phyloP scores from a whole-genome alignment of 169 alveolate species.

The Ichthyophthirius multifiliis region DNA sequence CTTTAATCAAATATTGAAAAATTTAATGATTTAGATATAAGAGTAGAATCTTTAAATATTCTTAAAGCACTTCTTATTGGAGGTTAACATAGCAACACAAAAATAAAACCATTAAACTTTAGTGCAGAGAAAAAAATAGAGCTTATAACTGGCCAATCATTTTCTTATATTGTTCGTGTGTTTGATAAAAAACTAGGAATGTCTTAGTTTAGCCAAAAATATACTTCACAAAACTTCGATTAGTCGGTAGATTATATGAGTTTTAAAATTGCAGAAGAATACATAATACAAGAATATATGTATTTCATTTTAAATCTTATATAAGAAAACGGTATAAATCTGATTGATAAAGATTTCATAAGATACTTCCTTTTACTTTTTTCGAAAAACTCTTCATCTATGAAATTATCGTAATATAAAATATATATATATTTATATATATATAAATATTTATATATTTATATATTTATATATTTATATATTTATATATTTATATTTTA shows the following conservation, averaged over 20 bases:
- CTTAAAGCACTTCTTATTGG: background rate
- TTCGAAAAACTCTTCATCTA: background rate
- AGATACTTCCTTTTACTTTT: background rate
- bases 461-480: too few species aligned
- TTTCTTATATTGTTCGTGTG: background rate
- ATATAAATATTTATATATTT: too few species aligned
- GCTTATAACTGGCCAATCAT: background rate
- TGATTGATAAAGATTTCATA: background rate
- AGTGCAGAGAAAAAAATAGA: background rate
- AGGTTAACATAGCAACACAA: background rate
- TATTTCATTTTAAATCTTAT: background rate
- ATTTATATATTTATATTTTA: too few species aligned
- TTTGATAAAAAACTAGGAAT: background rate
- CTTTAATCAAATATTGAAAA: background rate
- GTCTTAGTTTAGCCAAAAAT: background rate
- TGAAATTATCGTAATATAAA: background rate
- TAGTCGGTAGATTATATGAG: background rate
- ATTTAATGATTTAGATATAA: background rate
- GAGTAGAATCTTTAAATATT: background rate
- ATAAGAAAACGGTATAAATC: background rate
- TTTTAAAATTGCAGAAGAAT: background rate
- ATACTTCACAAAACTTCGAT: background rate
- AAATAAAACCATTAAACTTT: background rate
- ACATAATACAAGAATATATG: background rate
- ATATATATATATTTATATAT: too few species aligned